Evolutionary conservation across 345 rosid genomes (phyloP).

Genomic region (Salix exigua): DNA sequence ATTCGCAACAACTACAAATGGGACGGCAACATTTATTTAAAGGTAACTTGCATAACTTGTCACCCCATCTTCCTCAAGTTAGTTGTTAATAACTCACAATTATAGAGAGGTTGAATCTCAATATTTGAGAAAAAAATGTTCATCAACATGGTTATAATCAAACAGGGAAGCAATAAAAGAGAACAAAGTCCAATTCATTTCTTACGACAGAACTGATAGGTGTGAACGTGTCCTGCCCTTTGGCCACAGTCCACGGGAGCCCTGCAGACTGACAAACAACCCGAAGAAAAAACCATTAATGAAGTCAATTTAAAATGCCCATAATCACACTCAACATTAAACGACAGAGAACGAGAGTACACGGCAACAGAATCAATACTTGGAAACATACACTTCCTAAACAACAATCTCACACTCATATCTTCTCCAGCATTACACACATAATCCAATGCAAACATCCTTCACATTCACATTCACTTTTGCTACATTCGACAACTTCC

Average conservation of each 20-base stretch:
- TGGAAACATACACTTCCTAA: too few relatives aligned
- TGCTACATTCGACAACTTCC: too few relatives aligned
- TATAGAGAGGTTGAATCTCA: neutral
- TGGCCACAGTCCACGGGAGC: slow-evolving; percentile 91
- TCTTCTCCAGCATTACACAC: too few relatives aligned
- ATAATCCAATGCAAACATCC: too few relatives aligned
- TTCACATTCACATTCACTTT: too few relatives aligned
- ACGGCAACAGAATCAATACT: too few relatives aligned
- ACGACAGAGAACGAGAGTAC: too few relatives aligned
- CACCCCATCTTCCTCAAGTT: neutral
- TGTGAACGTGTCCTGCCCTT: slow-evolving; percentile 91
- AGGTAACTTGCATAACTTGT: neutral
- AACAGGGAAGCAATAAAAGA: slow-evolving; percentile 4
- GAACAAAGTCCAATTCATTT: neutral
- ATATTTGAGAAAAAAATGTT: neutral
- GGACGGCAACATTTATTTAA: too few relatives aligned
- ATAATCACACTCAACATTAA: neutral
- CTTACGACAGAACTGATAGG: slow-evolving; percentile 89
- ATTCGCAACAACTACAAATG: too few relatives aligned
- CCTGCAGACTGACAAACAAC: slow-evolving; percentile 63
- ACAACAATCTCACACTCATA: too few relatives aligned
- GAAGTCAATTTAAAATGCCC: neutral
- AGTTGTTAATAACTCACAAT: too few relatives aligned
- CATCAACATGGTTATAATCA: neutral
- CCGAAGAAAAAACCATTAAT: slow-evolving; percentile 4